Conservation (phyloP, 1,284 basidiomycete genomes). For the Microbotryum scabiosae region DNA sequence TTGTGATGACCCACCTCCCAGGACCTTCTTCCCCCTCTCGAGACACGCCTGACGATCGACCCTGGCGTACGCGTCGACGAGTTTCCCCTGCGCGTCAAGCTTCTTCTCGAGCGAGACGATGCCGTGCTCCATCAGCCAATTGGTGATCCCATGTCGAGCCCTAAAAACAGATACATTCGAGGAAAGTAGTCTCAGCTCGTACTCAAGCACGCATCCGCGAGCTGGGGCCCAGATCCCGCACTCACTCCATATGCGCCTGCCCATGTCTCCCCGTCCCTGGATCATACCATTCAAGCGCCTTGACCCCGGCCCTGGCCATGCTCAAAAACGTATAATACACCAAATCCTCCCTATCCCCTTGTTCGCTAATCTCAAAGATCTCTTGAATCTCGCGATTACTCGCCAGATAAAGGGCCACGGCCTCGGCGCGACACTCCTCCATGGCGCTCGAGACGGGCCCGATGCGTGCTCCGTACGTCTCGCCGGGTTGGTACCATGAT, state of each 20-base stretch:
- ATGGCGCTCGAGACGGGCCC: slow-evolving; percentile 76
- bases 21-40: slow-evolving; percentile 53
- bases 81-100: slow-evolving; percentile 46
- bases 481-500: slow-evolving; percentile 68
- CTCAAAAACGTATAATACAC: slow-evolving; percentile 62
- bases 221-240: not conserved
- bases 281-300: slow-evolving; percentile 70
- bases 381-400: slow-evolving; percentile 61
- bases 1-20: slow-evolving; percentile 41
- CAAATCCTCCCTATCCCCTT: slow-evolving; percentile 62
- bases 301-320: slow-evolving; percentile 74
- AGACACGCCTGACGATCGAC: slow-evolving; percentile 62
- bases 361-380: slow-evolving; percentile 66
- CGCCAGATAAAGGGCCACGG: slow-evolving; percentile 64
- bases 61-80: slow-evolving; percentile 61
- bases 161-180: too few relatives aligned
- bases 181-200: too few relatives aligned
- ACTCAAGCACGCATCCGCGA: too few relatives aligned
- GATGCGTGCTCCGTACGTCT: slow-evolving; percentile 53
- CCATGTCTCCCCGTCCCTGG: slow-evolving; percentile 69
- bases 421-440: slow-evolving; percentile 79
- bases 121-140: slow-evolving; percentile 61
- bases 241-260: slow-evolving; percentile 68
- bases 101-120: slow-evolving; percentile 57
- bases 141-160: slow-evolving; percentile 64